Conservation (phyloP, 208 protist species). For the Plasmodiophora brassicae region DNA sequence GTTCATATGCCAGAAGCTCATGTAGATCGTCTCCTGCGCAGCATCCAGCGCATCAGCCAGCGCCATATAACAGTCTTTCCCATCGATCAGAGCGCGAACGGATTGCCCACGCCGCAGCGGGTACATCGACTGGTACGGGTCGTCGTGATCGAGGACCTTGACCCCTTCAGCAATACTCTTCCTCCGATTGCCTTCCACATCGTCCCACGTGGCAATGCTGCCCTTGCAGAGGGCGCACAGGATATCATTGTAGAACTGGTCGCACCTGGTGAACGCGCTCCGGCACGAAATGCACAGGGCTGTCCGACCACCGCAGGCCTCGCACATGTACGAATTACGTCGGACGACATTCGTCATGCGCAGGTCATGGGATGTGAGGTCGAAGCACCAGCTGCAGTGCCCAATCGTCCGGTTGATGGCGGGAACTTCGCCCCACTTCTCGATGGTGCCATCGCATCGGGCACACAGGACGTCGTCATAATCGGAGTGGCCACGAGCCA, state of each 20-base stretch:
- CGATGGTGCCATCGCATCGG: neutral
- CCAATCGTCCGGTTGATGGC: neutral
- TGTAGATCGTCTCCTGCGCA: neutral
- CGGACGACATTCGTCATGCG: neutral
- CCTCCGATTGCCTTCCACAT: neutral
- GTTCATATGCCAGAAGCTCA: neutral
- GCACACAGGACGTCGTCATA: neutral
- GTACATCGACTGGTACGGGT: neutral
- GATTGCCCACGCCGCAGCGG: neutral
- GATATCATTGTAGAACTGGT: neutral
- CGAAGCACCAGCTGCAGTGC: neutral
- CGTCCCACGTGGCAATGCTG: neutral
- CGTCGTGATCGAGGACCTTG: neutral
- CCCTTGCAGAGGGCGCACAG: neutral
- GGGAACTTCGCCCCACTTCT: neutral
- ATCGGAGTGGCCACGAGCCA: neutral
- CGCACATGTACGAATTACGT: neutral
- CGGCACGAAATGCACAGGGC: neutral
- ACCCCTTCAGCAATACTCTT: neutral
- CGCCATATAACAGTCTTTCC: neutral
- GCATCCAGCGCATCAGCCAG: neutral
- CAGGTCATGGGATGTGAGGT: neutral
- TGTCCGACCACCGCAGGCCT: neutral
- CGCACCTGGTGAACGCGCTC: neutral
- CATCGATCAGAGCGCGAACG: neutral